Evolutionary conservation across 2,329 filamentous ascomycete species (phyloP).

Genomic region (Clarireedia hainanense): DNA sequence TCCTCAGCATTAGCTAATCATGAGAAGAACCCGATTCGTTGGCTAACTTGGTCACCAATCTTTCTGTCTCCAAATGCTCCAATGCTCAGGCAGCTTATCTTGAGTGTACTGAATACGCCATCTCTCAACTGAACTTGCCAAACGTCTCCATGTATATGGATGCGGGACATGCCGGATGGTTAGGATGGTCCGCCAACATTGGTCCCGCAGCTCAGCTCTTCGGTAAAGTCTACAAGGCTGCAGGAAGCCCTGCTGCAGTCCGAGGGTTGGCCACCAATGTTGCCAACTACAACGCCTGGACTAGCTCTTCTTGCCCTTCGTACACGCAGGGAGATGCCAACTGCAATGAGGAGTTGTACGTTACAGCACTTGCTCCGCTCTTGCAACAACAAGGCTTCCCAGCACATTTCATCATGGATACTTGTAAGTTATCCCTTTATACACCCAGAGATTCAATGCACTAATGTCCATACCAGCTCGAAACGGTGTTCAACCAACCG

Average conservation of each 20-base stretch:
- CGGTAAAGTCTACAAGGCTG: conserved; percentile 38
- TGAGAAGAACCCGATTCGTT: conserved; percentile 50
- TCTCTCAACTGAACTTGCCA: conserved; percentile 47
- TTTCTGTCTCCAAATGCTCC: conserved; percentile 45
- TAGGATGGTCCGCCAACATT: conserved; percentile 55
- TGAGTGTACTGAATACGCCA: conserved; percentile 47
- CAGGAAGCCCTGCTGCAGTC: conserved; percentile 38
- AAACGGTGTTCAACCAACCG: conserved; percentile 52
- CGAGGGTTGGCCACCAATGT: conserved; percentile 50
- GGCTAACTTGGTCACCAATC: conserved; percentile 55
- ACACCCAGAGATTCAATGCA: not conserved
- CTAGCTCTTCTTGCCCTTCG: conserved; percentile 35
- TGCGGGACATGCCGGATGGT: conserved; percentile 56
- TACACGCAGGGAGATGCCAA: conserved; percentile 36
- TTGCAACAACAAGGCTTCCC: conserved; percentile 39
- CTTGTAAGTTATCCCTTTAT: conserved; percentile 29
- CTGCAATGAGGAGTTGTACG: conserved; percentile 45
- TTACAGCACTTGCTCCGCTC: conserved; percentile 43
- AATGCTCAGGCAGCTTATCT: conserved; percentile 46
- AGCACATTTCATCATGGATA: conserved; percentile 48
- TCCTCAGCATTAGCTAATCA: not conserved
- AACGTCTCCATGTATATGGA: conserved; percentile 60
- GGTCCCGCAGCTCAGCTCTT: conserved; percentile 41
- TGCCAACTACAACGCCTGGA: conserved; percentile 51
- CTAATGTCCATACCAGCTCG: conserved; percentile 36